Conservation (phyloP, 1,284 basidiomycete genomes). For the Fomes fomentarius region DNA sequence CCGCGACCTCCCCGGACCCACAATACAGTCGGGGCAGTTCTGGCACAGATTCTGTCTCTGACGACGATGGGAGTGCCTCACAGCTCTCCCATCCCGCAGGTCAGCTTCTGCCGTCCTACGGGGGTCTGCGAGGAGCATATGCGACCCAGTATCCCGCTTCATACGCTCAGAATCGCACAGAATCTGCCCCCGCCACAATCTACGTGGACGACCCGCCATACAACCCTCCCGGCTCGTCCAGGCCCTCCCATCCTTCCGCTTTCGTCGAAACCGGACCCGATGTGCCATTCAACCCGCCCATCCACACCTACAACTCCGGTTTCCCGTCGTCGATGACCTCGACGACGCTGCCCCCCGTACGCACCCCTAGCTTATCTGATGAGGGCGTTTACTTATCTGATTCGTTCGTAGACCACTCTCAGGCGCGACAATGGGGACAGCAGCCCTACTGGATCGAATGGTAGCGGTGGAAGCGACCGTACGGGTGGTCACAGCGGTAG, state of each 20-base stretch:
- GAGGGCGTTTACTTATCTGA: conserved; percentile 10
- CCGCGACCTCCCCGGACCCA: conserved; percentile 16
- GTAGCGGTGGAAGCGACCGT: conserved; percentile 20
- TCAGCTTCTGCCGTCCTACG: conserved; percentile 14
- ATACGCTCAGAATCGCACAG: conserved; percentile 15
- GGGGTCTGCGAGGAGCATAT: conserved; percentile 16
- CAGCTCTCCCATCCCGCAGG: conserved; percentile 15
- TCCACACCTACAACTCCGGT: conserved; percentile 8
- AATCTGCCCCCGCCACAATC: conserved; percentile 22
- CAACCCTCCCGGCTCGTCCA: conserved; percentile 17
- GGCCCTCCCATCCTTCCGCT: conserved; percentile 6
- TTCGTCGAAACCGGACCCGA: conserved; percentile 17
- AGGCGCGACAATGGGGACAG: conserved; percentile 19
- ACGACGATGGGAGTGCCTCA: conserved; percentile 20
- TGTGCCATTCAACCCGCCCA: conserved; percentile 7
- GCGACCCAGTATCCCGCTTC: conserved; percentile 16
- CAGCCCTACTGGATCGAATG: conserved; percentile 25
- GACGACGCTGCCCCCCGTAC: conserved; percentile 16
- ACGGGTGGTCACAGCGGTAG: conserved; percentile 15
- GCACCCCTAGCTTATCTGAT: conserved; percentile 27
- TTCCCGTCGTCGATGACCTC: conserved; percentile 16
- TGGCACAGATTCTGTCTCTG: conserved; percentile 25
- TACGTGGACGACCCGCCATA: conserved; percentile 29
- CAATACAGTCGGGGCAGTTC: conserved; percentile 19
- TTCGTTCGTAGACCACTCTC: conserved; percentile 13